phyloP scores from a whole-genome alignment of 164 flowering plant genomes.

The Pachysandra terminalis region DNA sequence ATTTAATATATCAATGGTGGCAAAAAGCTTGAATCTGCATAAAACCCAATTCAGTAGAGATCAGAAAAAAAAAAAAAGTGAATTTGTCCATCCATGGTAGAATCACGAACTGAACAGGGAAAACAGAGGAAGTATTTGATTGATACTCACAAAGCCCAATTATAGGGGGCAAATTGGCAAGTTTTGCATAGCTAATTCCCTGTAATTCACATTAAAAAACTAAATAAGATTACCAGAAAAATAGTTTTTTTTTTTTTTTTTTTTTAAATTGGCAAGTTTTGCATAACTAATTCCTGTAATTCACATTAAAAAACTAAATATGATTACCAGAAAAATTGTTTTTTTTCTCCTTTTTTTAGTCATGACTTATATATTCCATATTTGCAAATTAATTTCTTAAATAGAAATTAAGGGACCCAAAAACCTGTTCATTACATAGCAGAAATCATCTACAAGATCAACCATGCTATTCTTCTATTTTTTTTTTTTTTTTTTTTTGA shows the following conservation, averaged over 20 bases:
- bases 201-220: conserved; percentile 19
- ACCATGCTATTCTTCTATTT: too few species aligned
- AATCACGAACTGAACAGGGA: not conserved
- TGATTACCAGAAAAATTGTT: conserved; percentile 18
- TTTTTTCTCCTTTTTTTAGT: too few species aligned
- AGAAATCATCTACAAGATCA: too few species aligned
- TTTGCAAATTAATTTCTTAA: too few species aligned
- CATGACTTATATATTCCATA: too few species aligned
- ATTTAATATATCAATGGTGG: conserved; percentile 62
- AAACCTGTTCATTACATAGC: too few species aligned
- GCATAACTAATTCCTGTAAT: conserved; percentile 62
- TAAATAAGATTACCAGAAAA: conserved; percentile 4
- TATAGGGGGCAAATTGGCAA: conserved; percentile 72
- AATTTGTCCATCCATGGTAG: too few species aligned
- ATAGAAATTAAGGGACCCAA: too few species aligned
- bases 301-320: not conserved
- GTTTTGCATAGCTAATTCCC: conserved; percentile 81
- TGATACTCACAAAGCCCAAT: conserved; percentile 64
- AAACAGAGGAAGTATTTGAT: not conserved
- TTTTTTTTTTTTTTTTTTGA: too few species aligned
- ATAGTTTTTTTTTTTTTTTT: not conserved
- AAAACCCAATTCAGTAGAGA: not conserved
- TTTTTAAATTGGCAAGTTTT: conserved; percentile 57
- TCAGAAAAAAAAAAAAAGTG: not conserved
- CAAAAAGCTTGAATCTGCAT: conserved; percentile 65